Evolutionary conservation across 306 rosid genomes (phyloP).

Genomic region (Begonia fuchsioides): DNA sequence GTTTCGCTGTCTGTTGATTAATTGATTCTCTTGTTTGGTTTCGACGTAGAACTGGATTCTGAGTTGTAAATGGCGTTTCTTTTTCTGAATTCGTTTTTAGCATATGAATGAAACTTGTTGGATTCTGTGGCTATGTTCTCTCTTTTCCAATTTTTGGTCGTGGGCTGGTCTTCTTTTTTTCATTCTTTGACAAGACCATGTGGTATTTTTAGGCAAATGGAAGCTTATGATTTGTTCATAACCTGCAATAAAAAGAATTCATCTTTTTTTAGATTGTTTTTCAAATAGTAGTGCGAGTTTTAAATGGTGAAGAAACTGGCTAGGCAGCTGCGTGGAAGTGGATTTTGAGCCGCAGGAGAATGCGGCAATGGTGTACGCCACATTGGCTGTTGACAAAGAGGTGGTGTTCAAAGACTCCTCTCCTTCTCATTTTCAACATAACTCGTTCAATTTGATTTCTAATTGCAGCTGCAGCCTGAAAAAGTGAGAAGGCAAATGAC

Average conservation of each 20-base stretch:
- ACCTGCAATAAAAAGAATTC: no score
- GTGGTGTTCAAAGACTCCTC: conserved; percentile 20
- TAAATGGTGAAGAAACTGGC: not conserved
- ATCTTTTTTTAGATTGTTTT: not conserved
- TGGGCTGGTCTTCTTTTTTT: no score
- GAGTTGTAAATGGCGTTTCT: not conserved
- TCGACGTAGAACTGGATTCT: not conserved
- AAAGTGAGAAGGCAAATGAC: conserved; percentile 64
- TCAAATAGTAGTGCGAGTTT: not conserved
- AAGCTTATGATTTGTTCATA: no score
- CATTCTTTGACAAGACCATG: no score
- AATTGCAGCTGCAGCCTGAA: conserved; percentile 76
- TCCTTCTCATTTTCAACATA: not conserved
- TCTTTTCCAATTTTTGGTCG: no score
- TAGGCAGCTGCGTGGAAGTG: conserved; percentile 70
- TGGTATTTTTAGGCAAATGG: not conserved
- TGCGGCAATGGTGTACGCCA: conserved; percentile 50
- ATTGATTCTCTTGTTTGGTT: not conserved
- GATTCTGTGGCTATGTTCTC: no score
- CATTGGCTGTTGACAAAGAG: conserved; percentile 76
- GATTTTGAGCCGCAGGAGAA: conserved; percentile 48
- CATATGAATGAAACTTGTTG: not conserved
- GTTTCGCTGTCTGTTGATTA: not conserved
- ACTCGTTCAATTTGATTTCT: conserved; percentile 14
- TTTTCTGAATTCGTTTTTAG: not conserved